A percentile compares a stretch with the other conserved stretches of the same genome.
Evolutionary conservation across 1,284 basidiomycete genomes (phyloP).

Genomic region (Agaricales sp.): DNA sequence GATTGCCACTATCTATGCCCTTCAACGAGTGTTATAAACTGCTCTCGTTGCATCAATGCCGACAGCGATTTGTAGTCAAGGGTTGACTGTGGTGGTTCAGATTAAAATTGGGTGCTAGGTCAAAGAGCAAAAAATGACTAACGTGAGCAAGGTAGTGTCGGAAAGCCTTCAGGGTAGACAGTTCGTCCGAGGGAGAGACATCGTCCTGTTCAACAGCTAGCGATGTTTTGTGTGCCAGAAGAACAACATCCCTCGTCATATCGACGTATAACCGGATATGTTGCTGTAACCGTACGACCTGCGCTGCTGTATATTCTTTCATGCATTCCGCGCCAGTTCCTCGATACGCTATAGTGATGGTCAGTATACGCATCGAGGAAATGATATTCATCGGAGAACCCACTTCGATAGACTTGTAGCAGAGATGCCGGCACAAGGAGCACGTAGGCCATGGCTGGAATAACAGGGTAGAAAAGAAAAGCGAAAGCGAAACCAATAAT

Average conservation of each 20-base stretch:
- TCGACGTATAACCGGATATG: neutral
- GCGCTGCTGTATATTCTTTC: neutral
- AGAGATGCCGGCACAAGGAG: neutral
- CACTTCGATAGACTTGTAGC: neutral
- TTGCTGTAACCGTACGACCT: neutral
- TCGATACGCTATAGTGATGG: neutral
- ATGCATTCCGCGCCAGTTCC: neutral
- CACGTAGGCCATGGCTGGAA: neutral
- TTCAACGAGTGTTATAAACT: neutral
- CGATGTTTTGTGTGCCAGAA: neutral
- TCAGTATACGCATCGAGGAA: neutral
- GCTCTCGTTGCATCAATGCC: neutral
- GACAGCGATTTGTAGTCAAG: neutral
- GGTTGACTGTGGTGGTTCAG: neutral
- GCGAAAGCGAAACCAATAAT: conserved; percentile 1
- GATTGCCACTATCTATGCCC: no score
- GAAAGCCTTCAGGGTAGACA: conserved; percentile 1
- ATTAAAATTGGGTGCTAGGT: neutral
- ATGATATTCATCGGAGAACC: no score
- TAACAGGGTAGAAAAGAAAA: neutral
- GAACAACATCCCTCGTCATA: neutral
- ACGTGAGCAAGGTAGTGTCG: neutral
- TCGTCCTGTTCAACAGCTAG: neutral
- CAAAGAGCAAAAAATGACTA: neutral
- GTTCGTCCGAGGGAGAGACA: neutral